phyloP scores from a whole-genome alignment of 768 basidiomycete genomes.

The Phanerochaete carnosa region DNA sequence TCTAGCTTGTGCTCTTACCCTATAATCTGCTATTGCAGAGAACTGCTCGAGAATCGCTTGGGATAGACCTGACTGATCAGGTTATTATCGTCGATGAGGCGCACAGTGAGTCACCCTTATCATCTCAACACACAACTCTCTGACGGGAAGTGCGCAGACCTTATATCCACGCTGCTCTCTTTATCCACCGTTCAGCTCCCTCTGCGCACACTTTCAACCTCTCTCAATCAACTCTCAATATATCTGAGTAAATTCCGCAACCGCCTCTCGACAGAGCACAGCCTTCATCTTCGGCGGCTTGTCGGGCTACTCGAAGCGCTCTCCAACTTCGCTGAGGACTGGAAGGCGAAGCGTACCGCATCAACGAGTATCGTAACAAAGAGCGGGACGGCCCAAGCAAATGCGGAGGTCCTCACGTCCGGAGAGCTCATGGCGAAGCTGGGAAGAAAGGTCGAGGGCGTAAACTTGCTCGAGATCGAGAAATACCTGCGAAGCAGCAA shows the following conservation, averaged over 20 bases:
- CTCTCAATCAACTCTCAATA: slow-evolving; percentile 68
- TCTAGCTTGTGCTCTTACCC: slow-evolving; percentile 83
- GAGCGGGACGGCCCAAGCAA: slow-evolving; percentile 8
- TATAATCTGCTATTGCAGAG: slow-evolving; percentile 90
- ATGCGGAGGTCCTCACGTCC: slow-evolving; percentile 65
- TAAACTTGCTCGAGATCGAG: slow-evolving; percentile 84
- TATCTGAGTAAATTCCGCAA: slow-evolving; percentile 79
- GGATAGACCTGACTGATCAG: slow-evolving; percentile 81
- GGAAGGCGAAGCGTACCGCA: slow-evolving; percentile 31
- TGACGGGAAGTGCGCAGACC: slow-evolving; percentile 37
- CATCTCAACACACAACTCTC: neutral
- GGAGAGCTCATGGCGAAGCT: slow-evolving; percentile 60
- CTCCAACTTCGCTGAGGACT: slow-evolving; percentile 52
- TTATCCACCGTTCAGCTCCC: slow-evolving; percentile 74
- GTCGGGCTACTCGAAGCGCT: slow-evolving; percentile 70
- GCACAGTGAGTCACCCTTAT: slow-evolving; percentile 63
- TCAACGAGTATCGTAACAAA: neutral
- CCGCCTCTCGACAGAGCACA: slow-evolving; percentile 69
- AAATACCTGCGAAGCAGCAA: slow-evolving; percentile 81
- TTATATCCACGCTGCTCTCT: slow-evolving; percentile 87
- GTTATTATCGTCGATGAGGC: slow-evolving; percentile 94
- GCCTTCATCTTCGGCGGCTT: slow-evolving; percentile 78
- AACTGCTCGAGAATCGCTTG: slow-evolving; percentile 79
- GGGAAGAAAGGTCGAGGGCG: slow-evolving; percentile 64
- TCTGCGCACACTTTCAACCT: slow-evolving; percentile 50